Percentiles rank a stretch among this genome's conserved stretches.
Evolutionary conservation across 768 basidiomycete genomes (phyloP).

Genomic region (Leccinum rimulosum): DNA sequence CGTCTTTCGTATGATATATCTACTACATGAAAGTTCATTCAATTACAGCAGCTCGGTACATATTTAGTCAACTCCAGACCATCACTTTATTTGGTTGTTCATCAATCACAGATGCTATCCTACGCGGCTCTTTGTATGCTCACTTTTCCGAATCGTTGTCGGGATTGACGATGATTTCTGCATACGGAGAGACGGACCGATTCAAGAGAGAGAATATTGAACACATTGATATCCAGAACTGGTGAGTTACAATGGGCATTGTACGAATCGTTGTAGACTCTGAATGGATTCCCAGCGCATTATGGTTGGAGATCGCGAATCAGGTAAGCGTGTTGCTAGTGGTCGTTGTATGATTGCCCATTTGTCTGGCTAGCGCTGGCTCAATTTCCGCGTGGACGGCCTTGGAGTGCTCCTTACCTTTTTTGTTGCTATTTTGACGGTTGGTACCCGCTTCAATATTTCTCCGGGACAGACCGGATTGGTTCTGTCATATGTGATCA

Average conservation of each 20-base stretch:
- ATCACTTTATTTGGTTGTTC: background rate
- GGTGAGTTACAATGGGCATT: slow-evolving; percentile 37
- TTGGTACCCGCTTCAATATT: slow-evolving; percentile 69
- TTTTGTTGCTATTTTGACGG: slow-evolving; percentile 74
- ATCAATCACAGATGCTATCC: slow-evolving; percentile 59
- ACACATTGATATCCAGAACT: slow-evolving; percentile 82
- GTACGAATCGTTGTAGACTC: background rate
- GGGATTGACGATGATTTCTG: slow-evolving; percentile 84
- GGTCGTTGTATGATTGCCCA: background rate
- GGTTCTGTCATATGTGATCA: slow-evolving; percentile 75
- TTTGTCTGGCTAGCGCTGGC: slow-evolving; percentile 58
- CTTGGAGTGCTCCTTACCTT: slow-evolving; percentile 73
- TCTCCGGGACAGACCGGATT: slow-evolving; percentile 79
- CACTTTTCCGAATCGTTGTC: slow-evolving; percentile 91
- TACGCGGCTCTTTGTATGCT: slow-evolving; percentile 83
- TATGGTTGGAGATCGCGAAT: slow-evolving; percentile 83
- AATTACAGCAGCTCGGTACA: slow-evolving; percentile 51
- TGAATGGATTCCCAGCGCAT: slow-evolving; percentile 48
- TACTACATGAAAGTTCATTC: slow-evolving; percentile 2
- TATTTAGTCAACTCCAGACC: background rate
- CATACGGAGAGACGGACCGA: slow-evolving; percentile 75
- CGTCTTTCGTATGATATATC: slow-evolving; percentile 5
- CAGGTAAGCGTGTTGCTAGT: slow-evolving; percentile 43
- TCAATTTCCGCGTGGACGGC: slow-evolving; percentile 87
- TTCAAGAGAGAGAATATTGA: slow-evolving; percentile 75